These are phyloP conservation scores for Skeletonema marinoi DNA, from an alignment of 108 stramenopile species.

Conservation along the genomic window DNA sequence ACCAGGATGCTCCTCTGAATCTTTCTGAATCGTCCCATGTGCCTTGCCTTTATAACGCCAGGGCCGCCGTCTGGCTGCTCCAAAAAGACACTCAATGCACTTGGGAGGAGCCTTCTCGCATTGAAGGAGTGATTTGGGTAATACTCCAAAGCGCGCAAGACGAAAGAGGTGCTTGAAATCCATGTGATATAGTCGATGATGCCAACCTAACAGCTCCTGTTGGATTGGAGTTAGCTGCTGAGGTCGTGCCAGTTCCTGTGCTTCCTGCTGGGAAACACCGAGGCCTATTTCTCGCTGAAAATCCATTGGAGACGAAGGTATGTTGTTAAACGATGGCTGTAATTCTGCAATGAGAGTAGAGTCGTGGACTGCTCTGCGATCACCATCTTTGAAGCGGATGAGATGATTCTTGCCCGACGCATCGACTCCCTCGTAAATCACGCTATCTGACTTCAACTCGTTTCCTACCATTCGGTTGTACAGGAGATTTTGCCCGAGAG, in stretches of 20 bases:
- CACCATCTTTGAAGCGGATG: background rate
- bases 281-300: conserved; percentile 7
- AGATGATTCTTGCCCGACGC: background rate
- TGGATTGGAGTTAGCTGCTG: conserved; percentile 23
- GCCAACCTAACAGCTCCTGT: conserved; percentile 15
- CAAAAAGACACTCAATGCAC: conserved; percentile 29
- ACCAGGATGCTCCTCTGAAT: conserved; percentile 17
- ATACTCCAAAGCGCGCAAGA: conserved; percentile 3
- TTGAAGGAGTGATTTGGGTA: conserved; percentile 15
- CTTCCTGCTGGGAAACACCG: conserved; percentile 2
- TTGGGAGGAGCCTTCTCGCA: conserved; percentile 13
- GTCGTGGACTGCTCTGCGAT: background rate
- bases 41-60: conserved; percentile 17
- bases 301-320: background rate
- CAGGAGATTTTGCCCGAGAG: background rate
- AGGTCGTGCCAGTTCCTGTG: background rate
- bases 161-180: background rate
- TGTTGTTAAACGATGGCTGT: conserved; percentile 16
- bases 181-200: background rate
- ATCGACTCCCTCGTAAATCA: background rate
- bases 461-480: background rate
- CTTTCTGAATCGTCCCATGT: background rate
- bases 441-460: background rate
- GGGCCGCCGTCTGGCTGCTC: conserved; percentile 11
- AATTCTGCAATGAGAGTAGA: background rate